phyloP scores from a whole-genome alignment of 2,329 filamentous ascomycete genomes.

The Colletotrichum higginsianum region DNA sequence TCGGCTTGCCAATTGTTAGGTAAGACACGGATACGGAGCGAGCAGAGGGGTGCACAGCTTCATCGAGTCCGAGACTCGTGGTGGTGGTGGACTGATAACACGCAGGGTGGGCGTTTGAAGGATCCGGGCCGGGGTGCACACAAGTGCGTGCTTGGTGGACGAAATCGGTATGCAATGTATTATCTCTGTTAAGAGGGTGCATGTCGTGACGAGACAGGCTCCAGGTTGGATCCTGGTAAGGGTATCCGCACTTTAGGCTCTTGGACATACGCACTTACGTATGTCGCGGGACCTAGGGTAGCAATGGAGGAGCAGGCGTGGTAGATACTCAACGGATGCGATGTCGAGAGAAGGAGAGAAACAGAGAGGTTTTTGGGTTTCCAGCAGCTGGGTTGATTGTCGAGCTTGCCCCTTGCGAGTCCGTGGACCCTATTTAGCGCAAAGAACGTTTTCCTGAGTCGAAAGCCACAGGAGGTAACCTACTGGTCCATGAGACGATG shows the following conservation, averaged over 20 bases:
- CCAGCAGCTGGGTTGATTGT: slow-evolving; percentile 14
- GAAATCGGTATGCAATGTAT: not conserved
- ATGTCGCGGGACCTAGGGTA: slow-evolving; percentile 22
- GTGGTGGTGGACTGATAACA: not conserved
- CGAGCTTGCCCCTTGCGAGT: not conserved
- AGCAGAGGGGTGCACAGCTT: not conserved
- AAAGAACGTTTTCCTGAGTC: slow-evolving; percentile 13
- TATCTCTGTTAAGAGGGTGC: slow-evolving; percentile 6
- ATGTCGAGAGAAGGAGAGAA: too few relatives aligned
- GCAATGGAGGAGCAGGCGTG: slow-evolving; percentile 7
- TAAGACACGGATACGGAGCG: slow-evolving; percentile 22
- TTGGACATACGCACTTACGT: slow-evolving; percentile 32
- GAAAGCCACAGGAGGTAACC: slow-evolving; percentile 13
- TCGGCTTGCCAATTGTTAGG: not conserved
- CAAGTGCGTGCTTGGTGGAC: too few relatives aligned
- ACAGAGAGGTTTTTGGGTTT: slow-evolving; percentile 11
- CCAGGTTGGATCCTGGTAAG: slow-evolving; percentile 21
- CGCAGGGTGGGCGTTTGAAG: not conserved
- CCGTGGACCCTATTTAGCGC: slow-evolving; percentile 15
- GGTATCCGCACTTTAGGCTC: slow-evolving; percentile 41
- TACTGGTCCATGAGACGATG: slow-evolving; percentile 28
- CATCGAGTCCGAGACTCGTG: not conserved
- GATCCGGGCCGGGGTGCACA: not conserved
- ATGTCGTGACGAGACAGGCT: slow-evolving; percentile 10
- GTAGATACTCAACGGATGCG: not conserved